phyloP scores from a whole-genome alignment of 2,329 filamentous ascomycete species.

The Pyrenophora seminiperda region DNA sequence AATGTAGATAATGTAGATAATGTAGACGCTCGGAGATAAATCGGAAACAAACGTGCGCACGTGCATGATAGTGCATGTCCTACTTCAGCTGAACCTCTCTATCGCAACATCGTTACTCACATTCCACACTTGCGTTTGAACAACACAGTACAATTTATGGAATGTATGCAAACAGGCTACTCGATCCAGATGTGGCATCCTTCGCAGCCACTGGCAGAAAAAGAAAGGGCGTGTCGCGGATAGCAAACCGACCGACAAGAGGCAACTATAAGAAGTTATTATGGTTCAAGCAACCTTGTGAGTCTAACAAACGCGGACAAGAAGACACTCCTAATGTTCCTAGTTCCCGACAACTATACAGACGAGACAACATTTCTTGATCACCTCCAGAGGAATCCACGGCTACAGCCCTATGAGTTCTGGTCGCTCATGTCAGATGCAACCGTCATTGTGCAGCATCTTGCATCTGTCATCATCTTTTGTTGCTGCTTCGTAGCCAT shows the following conservation, averaged over 20 bases:
- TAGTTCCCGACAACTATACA: constrained; percentile 98
- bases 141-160: background rate
- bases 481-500: constrained; percentile 93
- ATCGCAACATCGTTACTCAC: background rate
- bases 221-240: constrained; percentile 61
- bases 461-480: constrained; percentile 93
- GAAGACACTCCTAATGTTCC: constrained; percentile 8
- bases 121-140: background rate
- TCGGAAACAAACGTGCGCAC: constrained; percentile 5
- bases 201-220: constrained; percentile 39
- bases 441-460: constrained; percentile 95
- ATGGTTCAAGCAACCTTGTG: constrained; percentile 96
- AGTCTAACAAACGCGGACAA: constrained; percentile 34
- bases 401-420: constrained; percentile 94
- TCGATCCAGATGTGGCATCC: constrained; percentile 20
- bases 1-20: background rate
- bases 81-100: background rate
- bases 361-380: constrained; percentile 96
- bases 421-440: constrained; percentile 95
- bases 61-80: background rate
- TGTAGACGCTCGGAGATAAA: background rate
- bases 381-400: constrained; percentile 90
- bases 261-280: constrained; percentile 91
- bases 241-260: constrained; percentile 70
- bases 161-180: constrained; percentile 21